Base-by-base conservation (phyloP, 345 rosid genomes). In the Sisymbrium altissimum region DNA sequence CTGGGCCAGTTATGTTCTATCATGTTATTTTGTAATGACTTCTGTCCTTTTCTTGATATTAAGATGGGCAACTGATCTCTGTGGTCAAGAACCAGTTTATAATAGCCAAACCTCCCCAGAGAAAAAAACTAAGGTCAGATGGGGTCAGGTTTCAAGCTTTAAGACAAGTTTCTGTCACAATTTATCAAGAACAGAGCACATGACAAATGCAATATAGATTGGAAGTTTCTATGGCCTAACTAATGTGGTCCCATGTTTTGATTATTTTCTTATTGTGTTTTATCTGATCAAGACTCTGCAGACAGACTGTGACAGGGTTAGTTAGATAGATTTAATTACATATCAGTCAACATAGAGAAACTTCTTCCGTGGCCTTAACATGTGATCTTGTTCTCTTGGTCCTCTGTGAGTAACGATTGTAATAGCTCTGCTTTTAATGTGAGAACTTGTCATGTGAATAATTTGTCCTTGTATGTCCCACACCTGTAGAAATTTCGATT, bases 231-330 rank as follows among this genome's bases (percentile, higher is more conserved):
- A 7, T 45, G 46, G 57, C 45, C 66, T 70, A 32, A 25, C 57
- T 45, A 44, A 56, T 18, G 33, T 44, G 55, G 44, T 43, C 73
- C 64, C 23, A 57, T 69, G 9, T 67, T 38, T 53, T 38, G 17
- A n/a, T n/a, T n/a, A n/a, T n/a, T 14, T 41, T 40, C 9, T 41
- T 25, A n/a, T 43, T 44, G 25, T 25, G 25, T 19, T 63, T 63
- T 63, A 8, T 63, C 5, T 62, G 14, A 41, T 43, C 44, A 68
- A 68, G 23, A 41, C 38, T 57, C 7, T 45, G 13, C 66, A 70
- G 66, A 35, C 73, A 70, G 57, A n/a, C 17, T 21, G 18, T 33
- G 58, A 58, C 18, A 33, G 18, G 11, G 55, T 69, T 44, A 7
- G 57, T 32, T 32, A 32, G 35, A 30, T 30, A 30, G 33, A 6